Percentiles rank a stretch among this genome's conserved stretches.
phyloP scores from a whole-genome alignment of 2,329 filamentous ascomycete genomes.

The Xylariaceae sp. region DNA sequence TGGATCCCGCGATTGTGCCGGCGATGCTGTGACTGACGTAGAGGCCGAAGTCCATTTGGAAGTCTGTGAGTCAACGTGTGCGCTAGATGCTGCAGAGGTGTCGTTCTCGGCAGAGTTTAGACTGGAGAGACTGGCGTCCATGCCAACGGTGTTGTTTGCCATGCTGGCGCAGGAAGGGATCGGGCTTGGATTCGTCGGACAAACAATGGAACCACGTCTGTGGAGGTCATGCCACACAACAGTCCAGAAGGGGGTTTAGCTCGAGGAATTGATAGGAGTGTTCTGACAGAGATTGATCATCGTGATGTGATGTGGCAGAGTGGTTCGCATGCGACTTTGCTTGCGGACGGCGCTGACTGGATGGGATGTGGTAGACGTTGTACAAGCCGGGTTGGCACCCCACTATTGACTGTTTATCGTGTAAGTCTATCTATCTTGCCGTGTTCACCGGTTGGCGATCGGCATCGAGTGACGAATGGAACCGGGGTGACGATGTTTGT shows the following conservation, averaged over 20 bases:
- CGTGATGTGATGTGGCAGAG: constrained; percentile 31
- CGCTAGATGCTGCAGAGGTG: constrained; percentile 37
- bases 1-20: constrained; percentile 35
- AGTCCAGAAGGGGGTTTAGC: constrained; percentile 31
- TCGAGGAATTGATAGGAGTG: constrained; percentile 29
- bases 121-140: constrained; percentile 39
- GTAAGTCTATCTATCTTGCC: constrained; percentile 4
- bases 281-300: constrained; percentile 33
- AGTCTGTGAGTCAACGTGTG: constrained; percentile 36
- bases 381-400: constrained; percentile 13
- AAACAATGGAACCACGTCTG: constrained; percentile 34
- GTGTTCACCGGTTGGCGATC: constrained; percentile 12
- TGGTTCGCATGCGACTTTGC: constrained; percentile 28
- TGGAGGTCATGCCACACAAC: constrained; percentile 30
- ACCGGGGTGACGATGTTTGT: constrained; percentile 14
- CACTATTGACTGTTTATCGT: constrained; percentile 9
- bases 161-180: constrained; percentile 25
- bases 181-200: constrained; percentile 22
- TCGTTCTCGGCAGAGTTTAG: constrained; percentile 39
- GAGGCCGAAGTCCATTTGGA: constrained; percentile 39
- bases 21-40: constrained; percentile 37
- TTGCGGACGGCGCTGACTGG: constrained; percentile 4
- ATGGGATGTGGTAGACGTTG: constrained; percentile 12
- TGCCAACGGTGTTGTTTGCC: constrained; percentile 33
- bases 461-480: constrained; percentile 22